A percentile compares a stretch with the other conserved stretches of the same genome.
Evolutionary conservation across 495 filamentous ascomycete genomes (phyloP).

Genomic region (Xylaria palmicola): DNA sequence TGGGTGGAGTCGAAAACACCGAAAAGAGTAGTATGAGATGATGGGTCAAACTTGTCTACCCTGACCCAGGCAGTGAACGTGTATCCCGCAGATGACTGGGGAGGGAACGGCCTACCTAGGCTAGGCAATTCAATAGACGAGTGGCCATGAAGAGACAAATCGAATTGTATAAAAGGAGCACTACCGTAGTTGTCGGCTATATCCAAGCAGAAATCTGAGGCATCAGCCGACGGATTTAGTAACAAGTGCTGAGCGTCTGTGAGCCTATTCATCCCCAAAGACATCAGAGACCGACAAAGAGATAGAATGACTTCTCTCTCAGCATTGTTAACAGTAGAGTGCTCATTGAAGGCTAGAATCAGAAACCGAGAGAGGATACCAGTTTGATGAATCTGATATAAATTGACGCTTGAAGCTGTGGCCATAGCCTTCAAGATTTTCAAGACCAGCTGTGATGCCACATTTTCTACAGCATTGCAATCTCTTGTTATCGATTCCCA

Average conservation of each 20-base stretch:
- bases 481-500: conserved; percentile 59
- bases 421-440: conserved; percentile 52
- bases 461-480: conserved; percentile 39
- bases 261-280: conserved; percentile 69
- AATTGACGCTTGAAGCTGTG: conserved; percentile 67
- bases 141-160: conserved; percentile 83
- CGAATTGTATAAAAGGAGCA: conserved; percentile 89
- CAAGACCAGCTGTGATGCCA: conserved; percentile 60
- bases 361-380: conserved; percentile 73
- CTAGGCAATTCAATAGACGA: conserved; percentile 85
- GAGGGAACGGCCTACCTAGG: conserved; percentile 77
- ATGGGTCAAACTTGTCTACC: conserved; percentile 80
- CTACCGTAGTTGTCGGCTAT: conserved; percentile 69
- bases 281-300: conserved; percentile 58
- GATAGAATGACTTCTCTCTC: conserved; percentile 60
- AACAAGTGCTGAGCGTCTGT: conserved; percentile 79
- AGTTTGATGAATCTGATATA: conserved; percentile 73
- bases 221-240: conserved; percentile 56
- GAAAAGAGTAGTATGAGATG: conserved; percentile 90
- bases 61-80: conserved; percentile 86
- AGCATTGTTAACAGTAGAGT: conserved; percentile 42
- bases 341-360: conserved; percentile 57
- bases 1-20: conserved; percentile 91
- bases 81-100: conserved; percentile 71
- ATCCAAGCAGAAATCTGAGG: conserved; percentile 70